phyloP scores from a whole-genome alignment of 495 filamentous ascomycete species.

The Aspergillus baeticus region DNA sequence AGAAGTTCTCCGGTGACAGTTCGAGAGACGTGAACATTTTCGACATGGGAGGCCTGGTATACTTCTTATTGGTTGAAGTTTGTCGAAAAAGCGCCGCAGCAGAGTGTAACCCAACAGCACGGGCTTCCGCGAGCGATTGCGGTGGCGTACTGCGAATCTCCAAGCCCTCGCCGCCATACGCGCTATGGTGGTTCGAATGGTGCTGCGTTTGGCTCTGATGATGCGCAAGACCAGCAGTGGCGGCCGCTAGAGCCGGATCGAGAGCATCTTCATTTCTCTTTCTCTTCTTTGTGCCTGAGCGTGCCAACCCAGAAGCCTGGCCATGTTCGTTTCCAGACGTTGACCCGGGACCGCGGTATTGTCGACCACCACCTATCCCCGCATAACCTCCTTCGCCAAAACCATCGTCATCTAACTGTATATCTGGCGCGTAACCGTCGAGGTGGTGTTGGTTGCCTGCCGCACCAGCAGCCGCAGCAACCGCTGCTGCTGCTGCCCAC shows the following conservation, averaged over 20 bases:
- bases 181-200: constrained; percentile 23
- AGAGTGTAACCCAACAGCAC: constrained; percentile 54
- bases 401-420: constrained; percentile 43
- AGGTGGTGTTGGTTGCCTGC: constrained; percentile 40
- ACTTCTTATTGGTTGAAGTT: constrained; percentile 54
- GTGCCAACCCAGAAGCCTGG: constrained; percentile 70
- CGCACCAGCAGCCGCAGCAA: constrained; percentile 37
- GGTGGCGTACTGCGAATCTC: constrained; percentile 36
- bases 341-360: constrained; percentile 28
- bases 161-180: constrained; percentile 34
- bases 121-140: constrained; percentile 46
- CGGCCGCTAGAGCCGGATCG: constrained; percentile 40
- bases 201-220: constrained; percentile 31
- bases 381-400: constrained; percentile 41
- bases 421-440: constrained; percentile 39
- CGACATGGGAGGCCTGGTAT: constrained; percentile 61
- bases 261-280: constrained; percentile 46
- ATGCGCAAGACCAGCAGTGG: constrained; percentile 24
- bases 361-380: constrained; percentile 28
- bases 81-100: constrained; percentile 58
- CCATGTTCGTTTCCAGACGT: constrained; percentile 59
- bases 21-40: constrained; percentile 59
- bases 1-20: constrained; percentile 56
- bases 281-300: constrained; percentile 42
- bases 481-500: constrained; percentile 39